phyloP scores from a whole-genome alignment of 192 early-diverging fungal genomes.

The Rhizoclosmatium globosum region DNA sequence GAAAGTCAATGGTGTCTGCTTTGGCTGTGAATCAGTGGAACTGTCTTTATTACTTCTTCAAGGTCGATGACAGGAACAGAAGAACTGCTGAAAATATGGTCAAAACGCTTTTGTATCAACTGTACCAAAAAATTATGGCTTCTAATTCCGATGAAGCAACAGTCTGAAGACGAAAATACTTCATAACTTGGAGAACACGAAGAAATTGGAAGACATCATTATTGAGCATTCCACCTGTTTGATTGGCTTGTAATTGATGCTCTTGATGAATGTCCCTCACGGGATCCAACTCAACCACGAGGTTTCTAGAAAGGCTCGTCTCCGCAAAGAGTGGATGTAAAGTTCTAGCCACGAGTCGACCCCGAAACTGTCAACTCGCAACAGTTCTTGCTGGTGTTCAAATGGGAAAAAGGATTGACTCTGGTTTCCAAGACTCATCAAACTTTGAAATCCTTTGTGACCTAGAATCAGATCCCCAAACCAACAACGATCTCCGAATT shows the following conservation, averaged over 20 bases:
- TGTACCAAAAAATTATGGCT: background rate
- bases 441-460: background rate
- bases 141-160: background rate
- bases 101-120: background rate
- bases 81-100: conserved; percentile 7
- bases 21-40: background rate
- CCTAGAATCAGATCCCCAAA: background rate
- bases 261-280: conserved; percentile 21
- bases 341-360: conserved; percentile 9
- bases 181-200: background rate
- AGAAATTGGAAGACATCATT: background rate
- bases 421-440: background rate
- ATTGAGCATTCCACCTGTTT: background rate
- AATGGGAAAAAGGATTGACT: background rate
- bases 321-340: background rate
- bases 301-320: background rate
- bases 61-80: background rate
- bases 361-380: background rate
- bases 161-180: background rate
- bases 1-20: conserved; percentile 19
- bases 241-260: conserved; percentile 9
- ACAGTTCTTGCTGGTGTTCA: background rate
- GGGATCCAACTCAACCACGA: background rate
- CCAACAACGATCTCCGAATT: background rate
- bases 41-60: conserved; percentile 14